Percentiles rank a stretch among this genome's conserved stretches.
Evolutionary conservation across 192 early-diverging fungal species (phyloP).

Genomic region (Coemansia erecta): DNA sequence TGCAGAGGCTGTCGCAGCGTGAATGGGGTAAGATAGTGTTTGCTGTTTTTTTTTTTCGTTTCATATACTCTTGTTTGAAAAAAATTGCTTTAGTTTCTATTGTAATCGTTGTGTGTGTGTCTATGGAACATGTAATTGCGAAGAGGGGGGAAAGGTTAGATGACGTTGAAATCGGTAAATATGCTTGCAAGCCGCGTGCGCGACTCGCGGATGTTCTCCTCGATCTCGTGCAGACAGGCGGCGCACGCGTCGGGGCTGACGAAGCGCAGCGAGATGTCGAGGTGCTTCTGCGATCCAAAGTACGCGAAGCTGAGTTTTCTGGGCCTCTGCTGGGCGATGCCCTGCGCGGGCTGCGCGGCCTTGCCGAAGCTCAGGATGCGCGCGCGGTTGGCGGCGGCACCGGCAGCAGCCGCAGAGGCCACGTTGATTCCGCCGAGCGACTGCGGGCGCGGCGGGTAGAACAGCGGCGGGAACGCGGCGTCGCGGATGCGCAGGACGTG

Average conservation of each 20-base stretch:
- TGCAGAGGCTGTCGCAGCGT: not conserved
- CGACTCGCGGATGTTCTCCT: conserved; percentile 9
- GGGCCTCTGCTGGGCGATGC: not conserved
- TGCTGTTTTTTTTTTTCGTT: not conserved
- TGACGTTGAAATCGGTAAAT: conserved; percentile 26
- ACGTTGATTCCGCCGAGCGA: conserved; percentile 34
- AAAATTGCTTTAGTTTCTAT: too few species aligned
- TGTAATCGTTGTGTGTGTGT: not conserved
- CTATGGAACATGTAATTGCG: not conserved
- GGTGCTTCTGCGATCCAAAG: conserved; percentile 8
- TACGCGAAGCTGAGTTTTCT: conserved; percentile 20
- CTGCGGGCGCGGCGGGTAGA: conserved; percentile 32
- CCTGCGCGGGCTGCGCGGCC: not conserved
- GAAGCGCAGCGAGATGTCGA: conserved; percentile 35
- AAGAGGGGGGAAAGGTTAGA: too few species aligned
- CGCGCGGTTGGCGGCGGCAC: not conserved
- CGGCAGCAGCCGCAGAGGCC: not conserved
- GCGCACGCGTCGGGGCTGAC: conserved; percentile 8
- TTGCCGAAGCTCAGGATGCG: conserved; percentile 6
- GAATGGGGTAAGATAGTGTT: not conserved
- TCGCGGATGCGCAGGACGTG: conserved; percentile 17
- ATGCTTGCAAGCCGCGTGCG: conserved; percentile 27
- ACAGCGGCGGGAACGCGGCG: conserved; percentile 26
- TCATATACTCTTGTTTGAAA: too few species aligned
- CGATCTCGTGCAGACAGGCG: not conserved